These are phyloP conservation scores for Trichoderma simmonsii DNA, from an alignment of 2,329 filamentous ascomycete species.

Conservation along the genomic window DNA sequence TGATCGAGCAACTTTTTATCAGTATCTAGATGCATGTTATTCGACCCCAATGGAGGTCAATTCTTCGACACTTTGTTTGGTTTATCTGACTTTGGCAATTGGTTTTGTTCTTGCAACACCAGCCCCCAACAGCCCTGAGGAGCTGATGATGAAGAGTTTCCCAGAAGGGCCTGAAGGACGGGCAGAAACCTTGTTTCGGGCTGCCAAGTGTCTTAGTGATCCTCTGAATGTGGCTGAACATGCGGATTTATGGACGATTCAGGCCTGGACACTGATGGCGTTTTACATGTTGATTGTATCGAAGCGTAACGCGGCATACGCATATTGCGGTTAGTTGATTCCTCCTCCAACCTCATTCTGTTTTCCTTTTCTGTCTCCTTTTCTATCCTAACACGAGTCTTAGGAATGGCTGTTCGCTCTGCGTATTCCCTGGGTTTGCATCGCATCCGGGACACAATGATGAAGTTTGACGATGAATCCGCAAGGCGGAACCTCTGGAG, in stretches of 20 bases:
- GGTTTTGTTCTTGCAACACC: constrained; percentile 58
- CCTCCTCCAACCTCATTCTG: background rate
- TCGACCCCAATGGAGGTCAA: constrained; percentile 48
- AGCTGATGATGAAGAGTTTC: constrained; percentile 49
- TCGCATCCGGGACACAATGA: constrained; percentile 52
- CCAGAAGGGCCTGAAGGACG: constrained; percentile 46
- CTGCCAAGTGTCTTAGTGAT: constrained; percentile 52
- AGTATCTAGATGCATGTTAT: constrained; percentile 52
- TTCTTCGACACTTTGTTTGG: constrained; percentile 53
- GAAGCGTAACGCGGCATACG: constrained; percentile 61
- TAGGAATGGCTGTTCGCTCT: constrained; percentile 62
- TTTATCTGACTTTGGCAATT: constrained; percentile 62
- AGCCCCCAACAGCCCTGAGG: constrained; percentile 46
- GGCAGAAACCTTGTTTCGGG: constrained; percentile 61
- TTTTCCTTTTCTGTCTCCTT: background rate
- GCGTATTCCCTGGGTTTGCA: constrained; percentile 62
- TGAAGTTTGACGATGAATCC: constrained; percentile 43
- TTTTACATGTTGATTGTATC: constrained; percentile 61
- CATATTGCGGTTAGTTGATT: constrained; percentile 52
- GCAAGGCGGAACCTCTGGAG: constrained; percentile 60
- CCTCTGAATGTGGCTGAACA: constrained; percentile 53
- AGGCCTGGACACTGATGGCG: constrained; percentile 61
- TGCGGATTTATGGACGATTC: constrained; percentile 62
- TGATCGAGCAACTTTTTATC: constrained; percentile 48
- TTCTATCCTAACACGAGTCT: background rate